Conservation (phyloP, 2,329 filamentous ascomycete species). For the Pseudogymnoascus sp. region DNA sequence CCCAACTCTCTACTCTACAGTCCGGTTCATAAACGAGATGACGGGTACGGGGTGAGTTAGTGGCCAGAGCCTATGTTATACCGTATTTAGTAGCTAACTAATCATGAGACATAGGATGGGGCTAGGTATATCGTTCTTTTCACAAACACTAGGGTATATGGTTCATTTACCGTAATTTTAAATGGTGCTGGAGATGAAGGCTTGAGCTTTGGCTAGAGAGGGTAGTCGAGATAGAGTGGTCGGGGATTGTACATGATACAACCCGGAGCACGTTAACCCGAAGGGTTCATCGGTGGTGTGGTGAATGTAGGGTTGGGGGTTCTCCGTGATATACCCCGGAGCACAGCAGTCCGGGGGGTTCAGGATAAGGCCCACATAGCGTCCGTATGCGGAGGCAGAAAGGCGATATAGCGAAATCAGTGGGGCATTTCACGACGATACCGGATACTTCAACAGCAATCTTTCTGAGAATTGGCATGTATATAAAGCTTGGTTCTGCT, state of each 20-base stretch:
- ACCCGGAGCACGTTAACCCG: no score
- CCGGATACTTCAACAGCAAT: not conserved
- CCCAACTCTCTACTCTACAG: not conserved
- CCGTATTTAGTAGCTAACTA: no score
- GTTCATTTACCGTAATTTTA: not conserved
- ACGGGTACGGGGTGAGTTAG: no score
- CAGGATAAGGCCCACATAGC: not conserved
- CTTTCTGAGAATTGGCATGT: not conserved
- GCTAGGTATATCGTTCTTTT: not conserved
- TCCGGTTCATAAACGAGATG: not conserved
- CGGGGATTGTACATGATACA: not conserved
- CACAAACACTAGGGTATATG: no score
- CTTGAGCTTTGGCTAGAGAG: not conserved
- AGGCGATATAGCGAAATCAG: not conserved
- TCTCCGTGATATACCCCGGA: not conserved
- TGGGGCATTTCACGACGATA: not conserved
- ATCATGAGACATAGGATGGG: not conserved
- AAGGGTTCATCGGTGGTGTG: not conserved
- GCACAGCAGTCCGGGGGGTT: not conserved
- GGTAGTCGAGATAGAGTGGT: not conserved
- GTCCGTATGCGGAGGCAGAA: not conserved
- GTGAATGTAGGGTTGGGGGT: not conserved
- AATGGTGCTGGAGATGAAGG: not conserved
- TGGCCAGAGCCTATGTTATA: no score
- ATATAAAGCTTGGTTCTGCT: not conserved